Conservation (phyloP, 2,329 filamentous ascomycete species). For the Exophiala sp. region DNA sequence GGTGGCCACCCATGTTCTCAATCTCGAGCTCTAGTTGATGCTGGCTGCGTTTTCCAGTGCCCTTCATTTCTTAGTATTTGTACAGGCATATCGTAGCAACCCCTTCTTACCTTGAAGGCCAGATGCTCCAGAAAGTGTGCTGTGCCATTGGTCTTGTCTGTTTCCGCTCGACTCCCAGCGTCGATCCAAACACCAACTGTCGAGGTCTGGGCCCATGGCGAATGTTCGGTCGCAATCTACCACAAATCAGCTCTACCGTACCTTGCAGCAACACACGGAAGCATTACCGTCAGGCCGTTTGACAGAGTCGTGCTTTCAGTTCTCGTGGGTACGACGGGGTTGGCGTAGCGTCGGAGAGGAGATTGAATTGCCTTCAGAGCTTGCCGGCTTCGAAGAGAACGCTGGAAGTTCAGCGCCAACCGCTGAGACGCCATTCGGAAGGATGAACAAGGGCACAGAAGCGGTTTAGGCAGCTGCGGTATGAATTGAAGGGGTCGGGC, state of each 20-base stretch:
- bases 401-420: constrained; percentile 90
- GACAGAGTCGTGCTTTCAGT: constrained; percentile 93
- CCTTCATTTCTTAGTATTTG: constrained; percentile 47
- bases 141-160: constrained; percentile 96
- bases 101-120: constrained; percentile 83
- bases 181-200: constrained; percentile 99
- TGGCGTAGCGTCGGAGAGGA: constrained; percentile 81
- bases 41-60: constrained; percentile 88
- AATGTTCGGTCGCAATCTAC: constrained; percentile 96
- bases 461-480: constrained; percentile 7
- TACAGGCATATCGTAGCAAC: constrained; percentile 12
- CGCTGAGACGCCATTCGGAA: constrained; percentile 82
- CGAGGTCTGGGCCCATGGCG: constrained; percentile 94
- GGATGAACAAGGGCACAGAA: constrained; percentile 2
- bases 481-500: constrained; percentile 13
- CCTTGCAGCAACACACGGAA: constrained; percentile 18
- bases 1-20: constrained; percentile 98
- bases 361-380: constrained; percentile 71
- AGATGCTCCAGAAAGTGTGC: constrained; percentile 99
- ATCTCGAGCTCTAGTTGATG: constrained; percentile 98
- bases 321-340: constrained; percentile 71
- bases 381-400: constrained; percentile 80
- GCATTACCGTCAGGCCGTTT: constrained; percentile 88
- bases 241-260: constrained; percentile 17
- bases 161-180: constrained; percentile 95